Evolutionary conservation across 2,329 filamentous ascomycete genomes (phyloP).

Genomic region (Colletotrichum euphorbiae): DNA sequence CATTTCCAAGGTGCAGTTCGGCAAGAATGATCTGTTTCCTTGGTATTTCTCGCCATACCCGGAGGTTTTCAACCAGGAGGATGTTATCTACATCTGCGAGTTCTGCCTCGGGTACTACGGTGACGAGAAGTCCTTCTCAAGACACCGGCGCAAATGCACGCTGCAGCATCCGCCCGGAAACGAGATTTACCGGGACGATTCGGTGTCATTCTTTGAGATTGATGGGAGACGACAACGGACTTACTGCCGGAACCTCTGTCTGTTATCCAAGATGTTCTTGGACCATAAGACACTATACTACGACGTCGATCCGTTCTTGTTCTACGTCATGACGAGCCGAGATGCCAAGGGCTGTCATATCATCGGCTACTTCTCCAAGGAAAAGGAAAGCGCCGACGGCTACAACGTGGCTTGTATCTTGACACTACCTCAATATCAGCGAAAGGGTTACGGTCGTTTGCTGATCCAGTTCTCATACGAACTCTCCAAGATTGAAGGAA

Average conservation of each 20-base stretch:
- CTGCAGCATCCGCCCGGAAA: conserved; percentile 95
- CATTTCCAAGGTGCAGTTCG: conserved; percentile 93
- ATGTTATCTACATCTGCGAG: conserved; percentile 96
- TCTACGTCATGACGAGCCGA: conserved; percentile 95
- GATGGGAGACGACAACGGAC: conserved; percentile 93
- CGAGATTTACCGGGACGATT: conserved; percentile 96
- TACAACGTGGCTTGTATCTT: conserved; percentile 99
- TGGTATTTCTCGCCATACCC: conserved; percentile 99
- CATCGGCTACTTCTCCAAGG: conserved; percentile 99
- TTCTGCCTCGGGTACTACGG: conserved; percentile 95
- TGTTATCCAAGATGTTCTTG: conserved; percentile 95
- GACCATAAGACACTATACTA: conserved; percentile 99
- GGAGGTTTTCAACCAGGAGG: conserved; percentile 85
- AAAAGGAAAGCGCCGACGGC: conserved; percentile 95
- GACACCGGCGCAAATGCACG: conserved; percentile 91
- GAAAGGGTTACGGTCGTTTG: conserved; percentile 91
- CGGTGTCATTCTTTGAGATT: conserved; percentile 96
- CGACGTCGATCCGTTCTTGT: conserved; percentile 98
- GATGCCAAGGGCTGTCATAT: conserved; percentile 93
- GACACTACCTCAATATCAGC: conserved; percentile 94
- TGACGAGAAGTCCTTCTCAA: conserved; percentile 81
- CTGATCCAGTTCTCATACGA: conserved; percentile 99
- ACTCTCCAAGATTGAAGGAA: conserved; percentile 92
- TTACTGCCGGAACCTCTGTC: conserved; percentile 95
- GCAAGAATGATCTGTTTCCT: conserved; percentile 89